Evolutionary conservation across 2,329 filamentous ascomycete genomes (phyloP), one percentile per base, ranked within the genome.

Genomic region (Amphichorda felina): DNA sequence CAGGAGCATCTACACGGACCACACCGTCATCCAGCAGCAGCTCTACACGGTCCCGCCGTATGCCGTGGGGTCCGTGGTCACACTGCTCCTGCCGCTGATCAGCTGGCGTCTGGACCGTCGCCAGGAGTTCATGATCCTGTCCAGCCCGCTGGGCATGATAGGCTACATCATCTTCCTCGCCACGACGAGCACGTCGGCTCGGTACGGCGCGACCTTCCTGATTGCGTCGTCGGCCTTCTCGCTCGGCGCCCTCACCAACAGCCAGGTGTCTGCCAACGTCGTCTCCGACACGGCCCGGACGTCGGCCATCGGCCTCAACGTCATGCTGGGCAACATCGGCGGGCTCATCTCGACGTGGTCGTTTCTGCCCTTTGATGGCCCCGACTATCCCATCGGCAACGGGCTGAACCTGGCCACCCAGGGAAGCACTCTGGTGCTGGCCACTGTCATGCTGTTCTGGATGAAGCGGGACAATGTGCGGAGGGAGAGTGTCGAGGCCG

Each of bases 101-200:
- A 70, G 64, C 45, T 78, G 70, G 67, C 61, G 64, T 15, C 57
- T 66, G 40, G 75, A 82, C 47, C 57, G 56, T 4, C 66, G 78
- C n/a, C 62, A 68, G 37, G 59, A 76, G 41, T 73, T 79, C 54
- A 68, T 81, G 49, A 67, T 79, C 34, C 34, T 62, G 9, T 61
- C 60, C 8, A 66, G 74, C 0, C 74, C 76, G 0, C 51, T 81
- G 2, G 68, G 76, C 41, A 79, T 83, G 61, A 52, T 66, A n/a
- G 79, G 79, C 3, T 82, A 82, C 53, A 70, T 73, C 50, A 73
- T 82, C 64, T 82, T 82, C 54, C 59, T 82, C 1, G 72, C 70
- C 15, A 68, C 61, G 33, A 55, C 50, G 6, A 51, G 67, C 33
- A 36, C 63, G 0, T 55, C 60, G 18, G 66, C 72, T 2, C 70